These are phyloP conservation scores for Camellia japonica DNA, from an alignment of 148 eudicot species.

Conservation along the genomic window DNA sequence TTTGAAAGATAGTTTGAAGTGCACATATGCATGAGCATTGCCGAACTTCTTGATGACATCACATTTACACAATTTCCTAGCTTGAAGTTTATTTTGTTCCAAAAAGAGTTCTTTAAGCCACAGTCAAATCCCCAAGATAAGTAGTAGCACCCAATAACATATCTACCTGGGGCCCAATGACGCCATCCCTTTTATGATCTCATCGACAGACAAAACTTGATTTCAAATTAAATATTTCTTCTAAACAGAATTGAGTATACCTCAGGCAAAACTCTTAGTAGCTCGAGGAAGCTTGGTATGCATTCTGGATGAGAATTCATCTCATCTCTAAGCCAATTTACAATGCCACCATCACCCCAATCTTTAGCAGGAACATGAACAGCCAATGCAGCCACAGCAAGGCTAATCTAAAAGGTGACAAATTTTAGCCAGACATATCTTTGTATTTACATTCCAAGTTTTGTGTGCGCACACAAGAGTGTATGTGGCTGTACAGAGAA, in stretches of 20 bases:
- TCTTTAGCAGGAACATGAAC: conserved; percentile 94
- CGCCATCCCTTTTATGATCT: neutral
- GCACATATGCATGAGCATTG: neutral
- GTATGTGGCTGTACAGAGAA: neutral
- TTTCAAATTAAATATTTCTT: neutral
- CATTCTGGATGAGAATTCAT: conserved; percentile 83
- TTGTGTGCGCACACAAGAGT: neutral
- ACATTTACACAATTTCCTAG: neutral
- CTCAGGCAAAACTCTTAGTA: conserved; percentile 95
- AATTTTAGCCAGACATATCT: conserved; percentile 14
- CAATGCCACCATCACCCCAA: conserved; percentile 95
- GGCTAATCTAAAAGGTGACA: conserved; percentile 70
- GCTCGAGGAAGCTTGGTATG: conserved; percentile 89
- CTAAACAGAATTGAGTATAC: conserved; percentile 32
- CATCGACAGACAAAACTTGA: neutral
- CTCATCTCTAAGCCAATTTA: conserved; percentile 81
- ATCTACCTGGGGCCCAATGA: neutral
- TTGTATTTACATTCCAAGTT: conserved; percentile 1
- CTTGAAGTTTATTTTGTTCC: neutral
- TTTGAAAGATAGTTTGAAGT: neutral
- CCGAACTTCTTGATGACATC: neutral
- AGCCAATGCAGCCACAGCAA: conserved; percentile 98
- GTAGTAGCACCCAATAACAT: neutral
- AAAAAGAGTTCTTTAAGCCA: neutral
- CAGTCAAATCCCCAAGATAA: conserved; percentile 1